Evolutionary conservation across 2,329 filamentous ascomycete genomes (phyloP).

Genomic region (Thielaviopsis euricoi): DNA sequence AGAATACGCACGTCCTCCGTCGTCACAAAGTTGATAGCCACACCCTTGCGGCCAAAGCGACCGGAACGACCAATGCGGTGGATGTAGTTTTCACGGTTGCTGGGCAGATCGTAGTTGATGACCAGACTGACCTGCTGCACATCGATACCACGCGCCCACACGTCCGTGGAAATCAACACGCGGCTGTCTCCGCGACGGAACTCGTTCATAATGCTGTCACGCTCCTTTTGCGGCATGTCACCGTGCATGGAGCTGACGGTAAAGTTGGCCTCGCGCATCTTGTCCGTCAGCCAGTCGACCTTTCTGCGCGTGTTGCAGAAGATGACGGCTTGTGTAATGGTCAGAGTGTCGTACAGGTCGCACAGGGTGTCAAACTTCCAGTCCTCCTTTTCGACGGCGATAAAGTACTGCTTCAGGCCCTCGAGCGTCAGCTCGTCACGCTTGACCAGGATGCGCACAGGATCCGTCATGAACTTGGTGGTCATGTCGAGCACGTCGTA

Average conservation of each 20-base stretch:
- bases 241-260: slow-evolving; percentile 98
- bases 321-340: slow-evolving; percentile 96
- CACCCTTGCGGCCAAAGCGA: slow-evolving; percentile 92
- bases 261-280: slow-evolving; percentile 98
- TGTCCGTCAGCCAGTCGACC: slow-evolving; percentile 98
- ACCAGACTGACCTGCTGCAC: slow-evolving; percentile 96
- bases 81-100: slow-evolving; percentile 99
- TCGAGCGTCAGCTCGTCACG: slow-evolving; percentile 96
- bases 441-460: slow-evolving; percentile 91
- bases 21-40: slow-evolving; percentile 98
- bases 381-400: slow-evolving; percentile 97
- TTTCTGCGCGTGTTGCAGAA: slow-evolving; percentile 99
- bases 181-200: slow-evolving; percentile 93
- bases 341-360: slow-evolving; percentile 96
- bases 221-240: slow-evolving; percentile 96
- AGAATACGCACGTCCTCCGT: slow-evolving; percentile 95
- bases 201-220: slow-evolving; percentile 98
- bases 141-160: slow-evolving; percentile 96
- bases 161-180: slow-evolving; percentile 92
- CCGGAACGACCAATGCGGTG: slow-evolving; percentile 94
- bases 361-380: slow-evolving; percentile 99
- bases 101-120: slow-evolving; percentile 97
- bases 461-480: slow-evolving; percentile 99
- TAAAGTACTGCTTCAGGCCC: slow-evolving; percentile 97
- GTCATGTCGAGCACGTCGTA: slow-evolving; percentile 99